A percentile compares a stretch with the other conserved stretches of the same genome.
phyloP scores from a whole-genome alignment of 1,284 basidiomycete genomes.

The Hemileia vastatrix region DNA sequence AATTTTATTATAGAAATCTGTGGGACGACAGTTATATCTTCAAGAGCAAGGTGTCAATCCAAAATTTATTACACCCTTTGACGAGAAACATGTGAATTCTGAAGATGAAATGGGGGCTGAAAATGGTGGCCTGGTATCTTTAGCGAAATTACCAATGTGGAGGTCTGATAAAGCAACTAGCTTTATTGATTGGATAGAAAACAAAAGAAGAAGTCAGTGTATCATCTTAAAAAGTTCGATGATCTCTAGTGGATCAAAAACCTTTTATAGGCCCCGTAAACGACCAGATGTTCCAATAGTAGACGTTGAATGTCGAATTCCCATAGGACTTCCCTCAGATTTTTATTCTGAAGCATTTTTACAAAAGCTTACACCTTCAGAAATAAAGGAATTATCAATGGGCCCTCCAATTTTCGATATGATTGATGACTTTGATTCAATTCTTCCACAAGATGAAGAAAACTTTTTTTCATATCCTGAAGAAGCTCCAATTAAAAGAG shows the following conservation, averaged over 20 bases:
- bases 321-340: constrained; percentile 13
- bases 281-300: neutral
- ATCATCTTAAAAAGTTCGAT: too few relatives aligned
- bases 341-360: constrained; percentile 1
- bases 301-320: constrained; percentile 1
- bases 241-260: neutral
- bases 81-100: constrained; percentile 9
- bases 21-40: constrained; percentile 7
- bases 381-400: neutral
- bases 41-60: constrained; percentile 13
- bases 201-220: neutral
- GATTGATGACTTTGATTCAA: too few relatives aligned
- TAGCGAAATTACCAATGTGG: neutral
- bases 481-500: too few relatives aligned
- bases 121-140: neutral
- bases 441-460: too few relatives aligned
- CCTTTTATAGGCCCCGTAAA: neutral
- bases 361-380: neutral
- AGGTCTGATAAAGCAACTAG: constrained; percentile 8
- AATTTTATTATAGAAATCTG: too few relatives aligned
- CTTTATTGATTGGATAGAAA: constrained; percentile 17
- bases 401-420: neutral
- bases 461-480: too few relatives aligned
- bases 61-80: constrained; percentile 5
- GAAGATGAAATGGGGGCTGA: neutral